Evolutionary conservation across 2,329 filamentous ascomycete species (phyloP).

Genomic region (Onygenales sp.): DNA sequence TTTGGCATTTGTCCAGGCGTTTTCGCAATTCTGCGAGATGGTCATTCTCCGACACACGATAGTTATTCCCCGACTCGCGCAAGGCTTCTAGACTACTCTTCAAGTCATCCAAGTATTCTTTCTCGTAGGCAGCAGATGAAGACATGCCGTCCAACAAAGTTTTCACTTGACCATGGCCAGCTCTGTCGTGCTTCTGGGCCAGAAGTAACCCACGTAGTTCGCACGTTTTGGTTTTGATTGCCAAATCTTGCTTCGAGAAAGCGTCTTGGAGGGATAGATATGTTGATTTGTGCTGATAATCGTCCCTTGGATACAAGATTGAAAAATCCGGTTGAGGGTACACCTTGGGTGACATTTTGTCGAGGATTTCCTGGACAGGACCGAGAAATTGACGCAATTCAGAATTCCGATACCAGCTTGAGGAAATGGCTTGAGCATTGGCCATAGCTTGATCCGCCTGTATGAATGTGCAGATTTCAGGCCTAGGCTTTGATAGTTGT

Average conservation of each 20-base stretch:
- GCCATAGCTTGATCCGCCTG: slow-evolving; percentile 1
- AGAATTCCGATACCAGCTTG: slow-evolving; percentile 13
- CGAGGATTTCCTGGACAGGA: slow-evolving; percentile 8
- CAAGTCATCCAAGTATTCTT: background rate
- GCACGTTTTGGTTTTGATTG: no score
- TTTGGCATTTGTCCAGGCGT: background rate
- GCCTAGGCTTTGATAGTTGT: background rate
- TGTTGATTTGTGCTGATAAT: background rate
- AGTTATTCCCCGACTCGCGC: background rate
- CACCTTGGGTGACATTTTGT: background rate
- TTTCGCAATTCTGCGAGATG: background rate
- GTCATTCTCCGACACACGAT: no score
- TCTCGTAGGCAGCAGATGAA: background rate
- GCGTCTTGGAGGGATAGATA: background rate
- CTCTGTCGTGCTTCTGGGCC: background rate
- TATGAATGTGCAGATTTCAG: background rate
- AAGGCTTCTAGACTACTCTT: background rate
- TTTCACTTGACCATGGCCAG: background rate
- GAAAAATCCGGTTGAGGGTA: background rate
- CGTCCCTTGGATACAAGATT: background rate
- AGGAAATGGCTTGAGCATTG: slow-evolving; percentile 1
- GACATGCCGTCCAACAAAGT: background rate
- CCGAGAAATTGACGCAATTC: slow-evolving; percentile 10
- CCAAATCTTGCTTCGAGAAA: background rate
- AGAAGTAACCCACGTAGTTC: no score